Evolutionary conservation across 2,329 filamentous ascomycete species (phyloP), one percentile per base, ranked within the genome.

Genomic region (Epichloe scottii): DNA sequence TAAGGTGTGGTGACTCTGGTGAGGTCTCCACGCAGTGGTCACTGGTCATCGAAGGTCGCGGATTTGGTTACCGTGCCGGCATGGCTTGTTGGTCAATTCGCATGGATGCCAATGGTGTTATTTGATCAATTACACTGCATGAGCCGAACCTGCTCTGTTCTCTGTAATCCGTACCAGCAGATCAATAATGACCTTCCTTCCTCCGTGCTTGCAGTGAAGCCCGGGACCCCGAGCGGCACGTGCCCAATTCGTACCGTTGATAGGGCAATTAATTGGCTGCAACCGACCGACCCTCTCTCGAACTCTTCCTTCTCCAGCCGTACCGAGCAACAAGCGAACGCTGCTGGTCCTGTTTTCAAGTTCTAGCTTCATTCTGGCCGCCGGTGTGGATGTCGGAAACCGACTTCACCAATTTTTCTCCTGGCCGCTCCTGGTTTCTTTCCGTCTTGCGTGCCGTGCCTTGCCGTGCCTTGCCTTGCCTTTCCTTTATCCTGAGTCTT

Each of bases 191-290:
- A 4, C 30, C 8, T 30, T 30, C 30, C 30, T 11, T 4, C 10
- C 30, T 30, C 30, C 30, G 30, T 11, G 8, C 26, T 30, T 30
- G 30, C 30, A 11, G 30, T 4, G 30, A 30, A 30, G 30, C 30
- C 30, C 10, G 11, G 30, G 3, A 30, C 30, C 14, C n/a, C 6
- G 5, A 34, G 23, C 7, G 30, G 52, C 52, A 51, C 52, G 52
- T 53, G 52, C 46, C 7, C 8, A 21, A 37, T 37, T 35, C 37
- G 14, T 19, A 42, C 6, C 42, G 52, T 30, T 53, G 52, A 53
- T 51, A 53, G 52, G 52, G 42, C 49, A 52, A 52, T 52, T 48
- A 17, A 33, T 19, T 3, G 38, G 38, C 38, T 10, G 15, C 30
- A 30, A 30, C 10, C 10, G 19, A 19, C 26, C 26, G 26, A 8